A percentile compares a stretch with the other conserved stretches of the same genome.
These are phyloP conservation scores for Casuarina cunninghamiana DNA, from an alignment of 306 rosid genomes.

Conservation along the genomic window DNA sequence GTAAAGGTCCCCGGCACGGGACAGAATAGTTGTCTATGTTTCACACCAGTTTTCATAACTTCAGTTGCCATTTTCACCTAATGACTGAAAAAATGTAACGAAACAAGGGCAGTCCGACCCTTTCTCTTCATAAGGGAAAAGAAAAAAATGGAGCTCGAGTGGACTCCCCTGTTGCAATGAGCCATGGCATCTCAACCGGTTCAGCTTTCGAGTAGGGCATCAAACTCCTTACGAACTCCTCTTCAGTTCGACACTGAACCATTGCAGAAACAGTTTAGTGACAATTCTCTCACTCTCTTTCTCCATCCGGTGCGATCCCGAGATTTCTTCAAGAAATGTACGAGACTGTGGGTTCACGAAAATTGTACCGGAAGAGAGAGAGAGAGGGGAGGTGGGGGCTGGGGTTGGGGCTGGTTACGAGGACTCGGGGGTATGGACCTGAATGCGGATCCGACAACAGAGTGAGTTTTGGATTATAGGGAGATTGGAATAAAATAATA, in stretches of 20 bases:
- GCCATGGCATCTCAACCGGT: background rate
- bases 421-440: slow-evolving; percentile 8
- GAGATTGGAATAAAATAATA: too few relatives aligned
- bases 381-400: slow-evolving; percentile 21
- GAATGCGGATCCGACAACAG: too few relatives aligned
- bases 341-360: slow-evolving; percentile 25
- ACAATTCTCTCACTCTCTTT: background rate
- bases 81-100: too few relatives aligned
- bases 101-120: too few relatives aligned
- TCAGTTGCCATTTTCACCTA: too few relatives aligned
- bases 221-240: background rate
- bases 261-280: background rate
- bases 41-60: too few relatives aligned
- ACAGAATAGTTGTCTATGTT: too few relatives aligned
- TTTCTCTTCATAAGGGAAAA: too few relatives aligned
- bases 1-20: background rate
- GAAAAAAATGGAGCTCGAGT: too few relatives aligned
- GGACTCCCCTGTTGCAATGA: background rate
- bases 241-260: background rate
- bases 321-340: slow-evolving; percentile 13
- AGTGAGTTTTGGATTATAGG: too few relatives aligned
- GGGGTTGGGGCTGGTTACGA: background rate
- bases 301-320: slow-evolving; percentile 9
- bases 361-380: slow-evolving; percentile 14
- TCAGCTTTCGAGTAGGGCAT: background rate